Evolutionary conservation across 768 basidiomycete species (phyloP), one percentile per base, ranked within the genome.

Genomic region (Artomyces pyxidatus): DNA sequence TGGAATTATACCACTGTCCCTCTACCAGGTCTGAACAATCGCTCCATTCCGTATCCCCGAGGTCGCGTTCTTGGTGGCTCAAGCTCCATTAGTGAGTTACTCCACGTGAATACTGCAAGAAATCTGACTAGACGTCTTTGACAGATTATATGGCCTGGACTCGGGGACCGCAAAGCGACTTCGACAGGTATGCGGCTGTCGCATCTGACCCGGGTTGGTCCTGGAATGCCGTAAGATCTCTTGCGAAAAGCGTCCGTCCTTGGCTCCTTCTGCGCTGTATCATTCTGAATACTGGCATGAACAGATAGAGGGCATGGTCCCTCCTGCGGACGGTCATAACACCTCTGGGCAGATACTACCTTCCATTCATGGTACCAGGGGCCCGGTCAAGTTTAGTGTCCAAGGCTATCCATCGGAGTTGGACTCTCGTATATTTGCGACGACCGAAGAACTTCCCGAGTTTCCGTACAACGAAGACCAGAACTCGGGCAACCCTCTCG

Each of bases 181-280:
- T 59, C 49, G 59, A 72, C 38, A 63, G 64, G 30, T 61, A 62
- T 12, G 69, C 64, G 1, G 42, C 49, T 12, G 49, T 68, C n/a
- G 63, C 68, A 11, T 64, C 63, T 7, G 69, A 73, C 51, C 14
- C 48, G 9, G 65, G 66, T 14, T 72, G 68, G 69, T 59, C 57
- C 7, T 73, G 71, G 71, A 50, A 61, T 22, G 60, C 58, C 14
- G 60, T 73, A 32, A 58, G 59, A 22, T 58, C 64, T 28, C 70
- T 66, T 51, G 59, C 65, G 37, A 49, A 52, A 28, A 65, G 64
- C 53, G 70, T 69, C 25, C 9, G 19, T 11, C 39, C 9, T 11
- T 40, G 9, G 11, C 11, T 11, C 21, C 9, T 8, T 11, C 8
- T 10, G 11, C 9, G 9, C 39, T 8, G n/a, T 35, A 35, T n/a